These are phyloP conservation scores for Apiospora saccharicola DNA, from an alignment of 2,329 filamentous ascomycete genomes.

Conservation along the genomic window DNA sequence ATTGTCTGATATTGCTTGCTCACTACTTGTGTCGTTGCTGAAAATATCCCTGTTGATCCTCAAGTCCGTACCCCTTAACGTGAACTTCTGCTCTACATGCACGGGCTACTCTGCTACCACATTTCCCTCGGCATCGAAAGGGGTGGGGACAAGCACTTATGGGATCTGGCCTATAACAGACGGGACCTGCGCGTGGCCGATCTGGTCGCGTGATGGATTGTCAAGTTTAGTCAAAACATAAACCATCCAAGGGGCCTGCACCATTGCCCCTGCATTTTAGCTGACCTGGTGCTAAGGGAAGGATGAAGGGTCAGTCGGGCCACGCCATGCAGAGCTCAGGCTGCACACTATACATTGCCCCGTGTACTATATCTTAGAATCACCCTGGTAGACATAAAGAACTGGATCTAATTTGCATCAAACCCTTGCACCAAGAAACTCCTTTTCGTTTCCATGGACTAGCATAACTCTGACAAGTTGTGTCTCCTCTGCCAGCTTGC, in stretches of 20 bases:
- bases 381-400: neutral
- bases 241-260: neutral
- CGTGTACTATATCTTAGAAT: neutral
- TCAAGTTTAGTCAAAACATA: neutral
- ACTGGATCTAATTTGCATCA: neutral
- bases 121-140: neutral
- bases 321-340: neutral
- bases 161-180: neutral
- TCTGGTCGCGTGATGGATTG: neutral
- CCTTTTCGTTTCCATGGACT: too few relatives aligned
- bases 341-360: neutral
- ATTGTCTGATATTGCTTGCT: constrained; percentile 18
- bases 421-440: neutral
- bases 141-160: neutral
- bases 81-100: neutral
- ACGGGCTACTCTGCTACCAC: neutral
- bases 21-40: constrained; percentile 8
- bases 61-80: neutral
- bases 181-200: neutral
- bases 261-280: neutral
- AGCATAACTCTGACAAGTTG: neutral
- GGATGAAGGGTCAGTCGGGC: neutral
- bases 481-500: neutral
- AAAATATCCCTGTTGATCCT: neutral
- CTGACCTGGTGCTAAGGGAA: neutral